Base-by-base conservation (phyloP, 1,139 yeast genomes). In the Yamadazyma oceani region DNA sequence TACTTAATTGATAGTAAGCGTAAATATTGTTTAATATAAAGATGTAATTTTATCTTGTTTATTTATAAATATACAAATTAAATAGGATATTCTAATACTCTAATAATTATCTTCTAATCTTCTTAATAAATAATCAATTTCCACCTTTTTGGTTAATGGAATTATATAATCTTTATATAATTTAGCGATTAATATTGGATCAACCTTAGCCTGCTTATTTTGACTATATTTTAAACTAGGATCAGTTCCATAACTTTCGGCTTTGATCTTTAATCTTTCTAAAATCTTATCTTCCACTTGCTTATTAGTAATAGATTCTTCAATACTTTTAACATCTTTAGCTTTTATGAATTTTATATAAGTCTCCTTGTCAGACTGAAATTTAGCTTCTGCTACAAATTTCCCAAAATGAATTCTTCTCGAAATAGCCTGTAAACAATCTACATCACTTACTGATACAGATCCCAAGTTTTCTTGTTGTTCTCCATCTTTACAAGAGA, bases 301-400 rank as follows among this genome's bases (percentile, higher is more conserved):
- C 25, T 82, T 58, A 56, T 92, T 90, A 13, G 97, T 90, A 51
- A 92, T 90, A 26, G 87, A 84, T 12, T 65, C 78, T 53, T 83
- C 88, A 38, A 92, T 84, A 0, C 94, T 96, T 11, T 70, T 66
- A 4, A 78, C 65, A 55, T 92, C 96, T 42, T 68, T 74, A 0
- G 73, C 77, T 45, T 67, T 58, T 49, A 92, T 92, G 51, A 89
- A 65, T 50, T 73, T 64, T 2, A 78, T 79, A 64, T 82, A 89
- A 37, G 60, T 60, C 36, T 77, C 86, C 31, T 70, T 75, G 48
- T 90, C 95, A 21, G 71, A 64, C 53, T 74, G 83, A 59, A 80
- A 92, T 63, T 92, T 92, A 30, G 96, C 85, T 58, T 92, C 98
- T 5, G 98, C 98, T 5, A 92, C 98, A 67, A 92, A 92, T 62